Base-by-base conservation (phyloP, 106 monocot species). In the Dendrobium chrysotoxum region DNA sequence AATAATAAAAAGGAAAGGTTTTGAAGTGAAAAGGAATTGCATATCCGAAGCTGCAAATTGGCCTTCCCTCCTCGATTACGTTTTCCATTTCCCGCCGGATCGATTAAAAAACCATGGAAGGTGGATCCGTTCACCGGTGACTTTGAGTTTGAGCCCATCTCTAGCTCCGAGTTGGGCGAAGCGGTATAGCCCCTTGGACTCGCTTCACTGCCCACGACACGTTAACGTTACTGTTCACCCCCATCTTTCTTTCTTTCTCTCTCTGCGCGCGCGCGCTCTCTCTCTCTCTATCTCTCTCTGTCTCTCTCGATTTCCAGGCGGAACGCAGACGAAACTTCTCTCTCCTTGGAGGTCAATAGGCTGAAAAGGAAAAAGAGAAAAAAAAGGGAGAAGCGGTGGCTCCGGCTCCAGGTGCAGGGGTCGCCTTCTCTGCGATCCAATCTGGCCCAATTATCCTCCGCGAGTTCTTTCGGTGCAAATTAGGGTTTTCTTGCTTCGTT, bases 21-120 rank as follows among this genome's bases (percentile, higher is more conserved):
- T 26, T 65, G 23, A n/a, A 65, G 25, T n/a, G 23, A 65, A 65
- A 68, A 26, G 70, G 31, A 70, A 70, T 16, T 70, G 31, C 70
- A 70, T 70, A 35, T 13, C 35, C 35, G 35, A 10, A 31, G 20
- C 70, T 31, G 9, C 35, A 70, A 70, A 70, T 74, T 74, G 74
- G 40, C 4, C 39, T 74, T 80, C 80, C 80, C 75, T 75, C 81
- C 81, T 17, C 12, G 7, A 46, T 28, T 66, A 47, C 64, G 77
- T 4, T 82, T 77, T 76, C 45, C 77, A 31, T 21, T 82, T 82
- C 82, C 82, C 82, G 82, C 82, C 76, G 5, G 76, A 76, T 74
- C 40, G 41, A 45, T n/a, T 41, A 70, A 17, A 20, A 66, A 18
- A 55, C 42, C 65, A 40, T 44, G 67, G 79, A 40, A 54, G 67